These are phyloP conservation scores for Rubroboletus pulcherrimus DNA, from an alignment of 768 basidiomycete genomes.

Conservation along the genomic window DNA sequence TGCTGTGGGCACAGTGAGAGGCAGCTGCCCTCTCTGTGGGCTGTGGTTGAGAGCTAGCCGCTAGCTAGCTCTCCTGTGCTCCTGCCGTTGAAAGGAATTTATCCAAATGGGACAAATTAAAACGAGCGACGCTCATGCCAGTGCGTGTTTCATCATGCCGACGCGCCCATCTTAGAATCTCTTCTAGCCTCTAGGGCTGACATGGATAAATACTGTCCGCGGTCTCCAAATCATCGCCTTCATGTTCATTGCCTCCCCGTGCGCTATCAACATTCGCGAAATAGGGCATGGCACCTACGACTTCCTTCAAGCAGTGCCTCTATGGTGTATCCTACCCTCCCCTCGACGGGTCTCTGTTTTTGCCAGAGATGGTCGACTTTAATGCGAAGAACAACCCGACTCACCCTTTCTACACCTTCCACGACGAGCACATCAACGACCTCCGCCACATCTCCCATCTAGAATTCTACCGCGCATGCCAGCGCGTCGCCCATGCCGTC, in stretches of 20 bases:
- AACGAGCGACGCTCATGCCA: too few species aligned
- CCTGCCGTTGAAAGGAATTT: too few species aligned
- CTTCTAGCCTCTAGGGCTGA: not conserved
- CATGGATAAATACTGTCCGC: not conserved
- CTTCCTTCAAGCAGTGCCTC: not conserved
- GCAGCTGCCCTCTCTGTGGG: too few species aligned
- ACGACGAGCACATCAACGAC: conserved; percentile 14
- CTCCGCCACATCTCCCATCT: conserved; percentile 34
- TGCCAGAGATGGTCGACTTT: conserved; percentile 16
- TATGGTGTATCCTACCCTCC: conserved; percentile 18
- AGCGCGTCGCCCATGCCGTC: conserved; percentile 40
- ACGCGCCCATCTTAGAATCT: too few species aligned
- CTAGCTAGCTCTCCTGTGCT: too few species aligned
- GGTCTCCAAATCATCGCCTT: not conserved
- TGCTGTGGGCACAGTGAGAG: too few species aligned
- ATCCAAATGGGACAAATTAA: too few species aligned
- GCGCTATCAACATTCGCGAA: not conserved
- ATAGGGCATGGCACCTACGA: not conserved
- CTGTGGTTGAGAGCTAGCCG: too few species aligned
- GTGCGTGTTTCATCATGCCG: too few species aligned
- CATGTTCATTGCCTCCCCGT: not conserved
- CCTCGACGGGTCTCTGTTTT: conserved; percentile 32
- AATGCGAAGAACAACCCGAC: conserved; percentile 34
- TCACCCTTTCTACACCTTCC: conserved; percentile 31
- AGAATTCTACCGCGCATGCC: conserved; percentile 44